Evolutionary conservation across 441 rosid species (phyloP).

Genomic region (Adansonia rubrostipa): DNA sequence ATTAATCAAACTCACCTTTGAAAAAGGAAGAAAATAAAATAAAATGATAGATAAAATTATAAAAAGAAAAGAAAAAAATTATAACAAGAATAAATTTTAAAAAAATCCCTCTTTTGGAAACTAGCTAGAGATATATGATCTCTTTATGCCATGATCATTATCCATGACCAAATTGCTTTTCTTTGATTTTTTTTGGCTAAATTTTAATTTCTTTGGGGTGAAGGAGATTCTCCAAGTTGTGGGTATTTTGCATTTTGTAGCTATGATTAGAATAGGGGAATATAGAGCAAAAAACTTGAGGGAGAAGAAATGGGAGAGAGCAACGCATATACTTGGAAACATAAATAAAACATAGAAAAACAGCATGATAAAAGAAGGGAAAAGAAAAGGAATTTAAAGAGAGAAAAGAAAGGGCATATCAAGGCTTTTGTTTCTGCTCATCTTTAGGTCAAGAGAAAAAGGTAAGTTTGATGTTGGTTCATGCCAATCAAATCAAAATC

Average conservation of each 20-base stretch:
- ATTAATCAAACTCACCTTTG: slow-evolving; percentile 59
- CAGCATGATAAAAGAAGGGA: neutral
- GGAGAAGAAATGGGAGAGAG: slow-evolving; percentile 33
- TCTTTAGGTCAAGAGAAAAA: slow-evolving; percentile 37
- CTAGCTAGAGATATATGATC: slow-evolving; percentile 27
- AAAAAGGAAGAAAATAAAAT: slow-evolving; percentile 26
- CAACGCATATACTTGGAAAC: neutral
- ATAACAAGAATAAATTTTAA: slow-evolving; percentile 29
- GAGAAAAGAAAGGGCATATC: slow-evolving; percentile 22
- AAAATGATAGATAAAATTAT: slow-evolving; percentile 17
- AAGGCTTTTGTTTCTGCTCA: slow-evolving; percentile 42
- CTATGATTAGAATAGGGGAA: slow-evolving; percentile 44
- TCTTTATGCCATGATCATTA: slow-evolving; percentile 49
- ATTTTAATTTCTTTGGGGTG: slow-evolving; percentile 45
- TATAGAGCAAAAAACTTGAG: slow-evolving; percentile 37
- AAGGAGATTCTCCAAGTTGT: slow-evolving; percentile 71
- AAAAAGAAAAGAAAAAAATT: neutral
- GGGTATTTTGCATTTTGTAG: slow-evolving; percentile 37
- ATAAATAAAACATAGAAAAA: neutral
- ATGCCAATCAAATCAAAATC: slow-evolving; percentile 45
- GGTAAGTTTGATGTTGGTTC: slow-evolving; percentile 37
- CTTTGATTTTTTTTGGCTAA: slow-evolving; percentile 31
- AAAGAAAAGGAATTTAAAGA: neutral
- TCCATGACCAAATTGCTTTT: slow-evolving; percentile 48
- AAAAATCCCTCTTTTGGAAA: slow-evolving; percentile 44